Evolutionary conservation across 257 asterid species (phyloP).

Genomic region (Solanum virginianum): DNA sequence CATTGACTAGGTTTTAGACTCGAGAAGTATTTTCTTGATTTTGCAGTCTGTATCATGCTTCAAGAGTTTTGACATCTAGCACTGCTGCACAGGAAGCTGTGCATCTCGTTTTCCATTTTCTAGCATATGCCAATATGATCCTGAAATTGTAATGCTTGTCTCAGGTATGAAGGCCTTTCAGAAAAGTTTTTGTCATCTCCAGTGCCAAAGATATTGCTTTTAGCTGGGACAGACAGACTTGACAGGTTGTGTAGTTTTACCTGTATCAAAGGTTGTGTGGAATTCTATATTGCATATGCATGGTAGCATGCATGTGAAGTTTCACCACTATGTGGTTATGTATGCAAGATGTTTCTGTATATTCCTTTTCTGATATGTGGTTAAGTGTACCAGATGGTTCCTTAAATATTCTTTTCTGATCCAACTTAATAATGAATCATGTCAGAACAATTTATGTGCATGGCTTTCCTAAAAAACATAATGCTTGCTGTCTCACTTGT

Average conservation of each 20-base stretch:
- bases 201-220: conserved; percentile 84
- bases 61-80: background rate
- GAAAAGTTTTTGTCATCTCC: conserved; percentile 73
- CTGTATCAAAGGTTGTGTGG: background rate
- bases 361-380: background rate
- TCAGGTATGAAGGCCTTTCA: conserved; percentile 99
- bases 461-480: background rate
- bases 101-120: background rate
- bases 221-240: conserved; percentile 95
- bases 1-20: background rate
- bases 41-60: background rate
- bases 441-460: background rate
- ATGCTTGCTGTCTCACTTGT: background rate
- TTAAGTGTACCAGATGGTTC: background rate
- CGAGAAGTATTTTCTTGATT: background rate
- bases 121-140: background rate
- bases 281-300: background rate
- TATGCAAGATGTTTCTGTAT: background rate
- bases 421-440: background rate
- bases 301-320: background rate
- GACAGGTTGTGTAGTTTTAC: conserved; percentile 52
- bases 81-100: background rate
- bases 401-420: background rate
- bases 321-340: background rate
- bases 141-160: background rate